These are phyloP conservation scores for Sphagnurus paluster DNA, from an alignment of 1,284 basidiomycete species.

Conservation along the genomic window DNA sequence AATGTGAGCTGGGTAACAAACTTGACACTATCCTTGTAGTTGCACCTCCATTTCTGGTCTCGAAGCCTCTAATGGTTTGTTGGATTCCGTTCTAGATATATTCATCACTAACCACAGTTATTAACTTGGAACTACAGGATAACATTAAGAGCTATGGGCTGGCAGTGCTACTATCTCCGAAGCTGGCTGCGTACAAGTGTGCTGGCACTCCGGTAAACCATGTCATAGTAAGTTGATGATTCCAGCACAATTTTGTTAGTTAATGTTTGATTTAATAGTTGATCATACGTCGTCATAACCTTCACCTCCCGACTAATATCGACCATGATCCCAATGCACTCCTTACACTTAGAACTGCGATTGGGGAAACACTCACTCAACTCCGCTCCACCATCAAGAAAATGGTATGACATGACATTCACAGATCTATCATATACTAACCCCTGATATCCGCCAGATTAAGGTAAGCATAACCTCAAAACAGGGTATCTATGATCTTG, in stretches of 20 bases:
- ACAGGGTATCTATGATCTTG: slow-evolving; percentile 11
- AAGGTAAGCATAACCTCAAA: not conserved
- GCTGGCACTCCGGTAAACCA: slow-evolving; percentile 1
- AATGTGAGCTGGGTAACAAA: not conserved
- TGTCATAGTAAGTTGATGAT: slow-evolving; percentile 11
- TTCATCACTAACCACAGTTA: not conserved
- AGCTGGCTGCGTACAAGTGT: slow-evolving; percentile 14
- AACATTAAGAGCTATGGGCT: slow-evolving; percentile 13
- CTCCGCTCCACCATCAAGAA: slow-evolving; percentile 15
- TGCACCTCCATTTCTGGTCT: not conserved
- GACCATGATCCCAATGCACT: slow-evolving; percentile 7
- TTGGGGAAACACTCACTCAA: slow-evolving; percentile 14
- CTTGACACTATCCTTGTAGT: not conserved
- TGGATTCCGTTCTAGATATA: not conserved
- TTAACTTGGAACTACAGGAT: slow-evolving; percentile 7
- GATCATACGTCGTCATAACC: slow-evolving; percentile 7
- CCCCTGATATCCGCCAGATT: not conserved
- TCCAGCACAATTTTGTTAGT: not conserved
- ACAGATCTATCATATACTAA: no score
- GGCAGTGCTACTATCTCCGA: slow-evolving; percentile 15
- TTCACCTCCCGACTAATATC: slow-evolving; percentile 15
- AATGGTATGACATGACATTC: not conserved
- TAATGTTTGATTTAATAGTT: not conserved
- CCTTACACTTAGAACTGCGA: slow-evolving; percentile 4
- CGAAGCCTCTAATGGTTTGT: not conserved